Evolutionary conservation across 768 basidiomycete species (phyloP).

Genomic region (Suillus brevipes): DNA sequence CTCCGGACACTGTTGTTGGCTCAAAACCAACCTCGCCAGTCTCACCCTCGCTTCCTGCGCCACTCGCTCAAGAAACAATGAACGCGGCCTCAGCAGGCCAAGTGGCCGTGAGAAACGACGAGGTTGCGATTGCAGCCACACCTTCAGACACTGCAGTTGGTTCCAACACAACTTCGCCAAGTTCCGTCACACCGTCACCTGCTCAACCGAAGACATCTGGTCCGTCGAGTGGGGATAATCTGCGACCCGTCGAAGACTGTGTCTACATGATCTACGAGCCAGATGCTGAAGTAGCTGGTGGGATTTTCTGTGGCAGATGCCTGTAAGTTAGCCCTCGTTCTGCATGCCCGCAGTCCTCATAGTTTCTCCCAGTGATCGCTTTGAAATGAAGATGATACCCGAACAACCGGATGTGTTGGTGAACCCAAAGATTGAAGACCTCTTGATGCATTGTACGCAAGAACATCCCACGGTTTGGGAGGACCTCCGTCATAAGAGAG

Average conservation of each 20-base stretch:
- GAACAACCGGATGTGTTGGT: slow-evolving; percentile 32
- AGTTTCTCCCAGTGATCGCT: slow-evolving; percentile 22
- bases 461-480: slow-evolving; percentile 54
- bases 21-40: not conserved
- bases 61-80: slow-evolving; percentile 1
- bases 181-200: not conserved
- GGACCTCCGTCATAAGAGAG: slow-evolving; percentile 30
- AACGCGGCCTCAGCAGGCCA: no score
- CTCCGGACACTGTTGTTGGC: not conserved
- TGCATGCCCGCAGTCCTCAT: not conserved
- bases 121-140: not conserved
- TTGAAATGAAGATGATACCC: slow-evolving; percentile 25
- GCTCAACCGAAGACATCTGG: slow-evolving; percentile 7
- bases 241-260: slow-evolving; percentile 45
- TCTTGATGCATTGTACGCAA: slow-evolving; percentile 48
- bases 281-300: slow-evolving; percentile 31
- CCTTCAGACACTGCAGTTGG: slow-evolving; percentile 2
- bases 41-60: not conserved
- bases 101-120: not conserved
- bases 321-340: slow-evolving; percentile 38
- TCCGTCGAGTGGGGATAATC: slow-evolving; percentile 11
- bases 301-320: slow-evolving; percentile 50
- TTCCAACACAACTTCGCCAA: slow-evolving; percentile 2
- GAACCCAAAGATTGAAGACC: slow-evolving; percentile 37
- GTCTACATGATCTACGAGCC: slow-evolving; percentile 37